Percentiles rank a stretch among this genome's conserved stretches.
These are phyloP conservation scores for Metschnikowia picachoensis DNA, from an alignment of 805 yeast species.

Conservation along the genomic window DNA sequence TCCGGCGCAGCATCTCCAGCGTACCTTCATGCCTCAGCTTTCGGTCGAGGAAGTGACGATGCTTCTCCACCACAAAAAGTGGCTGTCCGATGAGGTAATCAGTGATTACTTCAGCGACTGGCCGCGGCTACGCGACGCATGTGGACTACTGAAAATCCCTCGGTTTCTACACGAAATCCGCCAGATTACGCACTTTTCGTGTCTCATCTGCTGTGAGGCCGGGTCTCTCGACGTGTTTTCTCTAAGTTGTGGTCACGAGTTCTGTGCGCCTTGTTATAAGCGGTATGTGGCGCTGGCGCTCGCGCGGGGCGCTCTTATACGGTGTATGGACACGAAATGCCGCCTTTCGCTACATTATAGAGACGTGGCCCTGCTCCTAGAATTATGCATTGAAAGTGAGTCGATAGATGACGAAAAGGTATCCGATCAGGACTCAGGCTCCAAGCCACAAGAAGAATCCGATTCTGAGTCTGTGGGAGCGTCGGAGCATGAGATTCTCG, in stretches of 20 bases:
- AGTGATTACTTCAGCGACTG: conserved; percentile 34
- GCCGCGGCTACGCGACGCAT: conserved; percentile 20
- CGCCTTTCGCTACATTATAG: conserved; percentile 36
- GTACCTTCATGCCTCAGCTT: conserved; percentile 26
- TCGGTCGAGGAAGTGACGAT: conserved; percentile 29
- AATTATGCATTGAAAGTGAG: background rate
- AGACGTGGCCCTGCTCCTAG: conserved; percentile 28
- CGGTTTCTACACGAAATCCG: background rate
- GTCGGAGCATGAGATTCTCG: background rate
- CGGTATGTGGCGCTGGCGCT: conserved; percentile 51
- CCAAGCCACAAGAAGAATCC: too few relatives aligned
- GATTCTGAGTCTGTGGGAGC: too few relatives aligned
- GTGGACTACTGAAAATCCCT: conserved; percentile 23
- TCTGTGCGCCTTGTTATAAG: conserved; percentile 65
- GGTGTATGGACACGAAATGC: conserved; percentile 67
- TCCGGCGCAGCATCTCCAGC: conserved; percentile 21
- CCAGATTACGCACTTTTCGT: conserved; percentile 30
- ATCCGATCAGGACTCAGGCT: too few relatives aligned
- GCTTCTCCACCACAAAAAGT: conserved; percentile 34
- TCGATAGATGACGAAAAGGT: too few relatives aligned
- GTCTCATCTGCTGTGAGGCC: conserved; percentile 73
- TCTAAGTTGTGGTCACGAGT: conserved; percentile 66
- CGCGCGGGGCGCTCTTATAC: conserved; percentile 44
- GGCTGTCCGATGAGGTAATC: conserved; percentile 40
- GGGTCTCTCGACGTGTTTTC: conserved; percentile 36